Base-by-base conservation (phyloP, 2,329 filamentous ascomycete species). In the Shiraia bambusicola region DNA sequence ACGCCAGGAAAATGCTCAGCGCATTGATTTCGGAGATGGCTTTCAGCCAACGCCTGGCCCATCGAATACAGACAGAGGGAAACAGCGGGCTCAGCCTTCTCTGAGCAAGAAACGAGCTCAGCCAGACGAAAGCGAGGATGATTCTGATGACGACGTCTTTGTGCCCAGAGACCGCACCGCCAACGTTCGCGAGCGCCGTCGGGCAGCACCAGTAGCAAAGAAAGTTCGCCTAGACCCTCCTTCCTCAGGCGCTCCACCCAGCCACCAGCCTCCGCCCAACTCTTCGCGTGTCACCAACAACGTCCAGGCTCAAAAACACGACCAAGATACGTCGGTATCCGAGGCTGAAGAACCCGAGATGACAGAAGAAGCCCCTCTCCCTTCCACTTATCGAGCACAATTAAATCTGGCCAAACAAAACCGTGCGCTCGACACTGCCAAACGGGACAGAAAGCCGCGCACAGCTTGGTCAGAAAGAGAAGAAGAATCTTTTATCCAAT, bases 111-210 rank as follows among this genome's bases (percentile, higher is more conserved):
- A 61, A 45, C 47, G 58, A 34, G 35, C 37, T 43, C 41, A 59
- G 47, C 29, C 45, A 40, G n/a, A 58, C 59, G 65, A 61, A 9
- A 52, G 57, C 2, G 61, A 66, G 4, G 41, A 45, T 2, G 48
- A 57, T 6, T 52, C 48, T 2, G 68, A 68, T 3, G 72, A 75
- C 7, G 70, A 72, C 31, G 74, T 66, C 2, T 78, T 77, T 42
- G 69, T 75, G 28, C 59, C 58, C 2, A 65, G 70, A 35, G 56
- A 55, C 6, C 70, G 72, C 10, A 55, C 59, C 6, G 49, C 56
- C 3, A 59, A 63, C n/a, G 45, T 66, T 6, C 53, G 63, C 42
- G 47, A 63, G 46, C 61, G 70, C 38, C 66, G 71, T 44, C 32
- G 56, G 49, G 50, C 73, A 60, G 58, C 60, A 1, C 59, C 59